Evolutionary conservation across 2,329 filamentous ascomycete genomes (phyloP).

Genomic region (Zymoseptoria tritici): DNA sequence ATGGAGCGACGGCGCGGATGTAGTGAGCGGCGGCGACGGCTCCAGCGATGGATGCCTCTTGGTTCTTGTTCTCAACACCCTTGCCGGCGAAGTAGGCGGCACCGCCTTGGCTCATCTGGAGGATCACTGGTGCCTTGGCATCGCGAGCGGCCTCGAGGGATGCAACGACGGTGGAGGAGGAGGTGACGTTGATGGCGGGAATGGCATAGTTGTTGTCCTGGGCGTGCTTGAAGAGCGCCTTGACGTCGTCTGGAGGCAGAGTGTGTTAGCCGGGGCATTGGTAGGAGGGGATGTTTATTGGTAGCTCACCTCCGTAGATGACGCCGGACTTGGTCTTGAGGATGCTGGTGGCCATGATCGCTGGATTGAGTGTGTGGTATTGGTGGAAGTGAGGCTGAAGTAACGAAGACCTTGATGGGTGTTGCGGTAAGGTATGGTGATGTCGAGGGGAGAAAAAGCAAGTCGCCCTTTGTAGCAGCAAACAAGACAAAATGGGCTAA

Average conservation of each 20-base stretch:
- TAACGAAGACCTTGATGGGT: slow-evolving; percentile 4
- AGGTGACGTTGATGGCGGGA: slow-evolving; percentile 71
- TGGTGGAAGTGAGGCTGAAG: neutral
- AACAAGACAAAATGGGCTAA: neutral
- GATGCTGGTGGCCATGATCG: slow-evolving; percentile 24
- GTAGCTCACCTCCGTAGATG: slow-evolving; percentile 31
- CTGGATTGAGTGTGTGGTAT: neutral
- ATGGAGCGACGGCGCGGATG: slow-evolving; percentile 77
- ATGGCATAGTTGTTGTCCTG: slow-evolving; percentile 84
- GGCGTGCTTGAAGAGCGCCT: slow-evolving; percentile 75
- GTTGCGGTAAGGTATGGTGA: neutral
- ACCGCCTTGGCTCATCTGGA: slow-evolving; percentile 90
- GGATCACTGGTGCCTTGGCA: slow-evolving; percentile 81
- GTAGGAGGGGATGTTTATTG: neutral
- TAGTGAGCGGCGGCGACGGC: slow-evolving; percentile 85
- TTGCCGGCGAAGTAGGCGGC: slow-evolving; percentile 54
- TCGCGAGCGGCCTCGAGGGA: slow-evolving; percentile 92
- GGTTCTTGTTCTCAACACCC: slow-evolving; percentile 75
- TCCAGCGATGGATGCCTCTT: slow-evolving; percentile 82
- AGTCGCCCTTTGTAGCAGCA: neutral
- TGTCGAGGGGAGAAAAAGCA: neutral
- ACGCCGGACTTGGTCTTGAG: slow-evolving; percentile 31
- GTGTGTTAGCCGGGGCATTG: slow-evolving; percentile 7
- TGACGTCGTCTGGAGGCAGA: slow-evolving; percentile 14
- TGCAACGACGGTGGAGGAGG: slow-evolving; percentile 77